phyloP scores from a whole-genome alignment of 192 early-diverging fungal genomes.

The Podila verticillata region DNA sequence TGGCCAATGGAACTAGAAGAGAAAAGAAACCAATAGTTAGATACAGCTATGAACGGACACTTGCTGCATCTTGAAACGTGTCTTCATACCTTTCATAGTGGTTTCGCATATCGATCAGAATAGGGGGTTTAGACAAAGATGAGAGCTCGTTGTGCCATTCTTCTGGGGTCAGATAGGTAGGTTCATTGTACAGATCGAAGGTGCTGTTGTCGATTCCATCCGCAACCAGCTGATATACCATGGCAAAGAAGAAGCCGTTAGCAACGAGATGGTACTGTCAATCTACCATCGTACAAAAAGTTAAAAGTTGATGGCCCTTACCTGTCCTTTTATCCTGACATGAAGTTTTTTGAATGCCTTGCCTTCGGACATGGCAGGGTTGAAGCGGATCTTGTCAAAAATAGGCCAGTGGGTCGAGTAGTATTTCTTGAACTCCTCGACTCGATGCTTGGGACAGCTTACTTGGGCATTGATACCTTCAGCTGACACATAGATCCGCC shows the following conservation, averaged over 20 bases:
- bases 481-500: conserved; percentile 76
- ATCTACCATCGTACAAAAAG: neutral
- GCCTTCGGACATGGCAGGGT: conserved; percentile 71
- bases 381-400: conserved; percentile 64
- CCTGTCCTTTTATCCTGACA: conserved; percentile 72
- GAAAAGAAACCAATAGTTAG: neutral
- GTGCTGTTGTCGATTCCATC: conserved; percentile 61
- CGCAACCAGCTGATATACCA: conserved; percentile 59
- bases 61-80: neutral
- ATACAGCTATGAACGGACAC: neutral
- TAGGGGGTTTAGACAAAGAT: conserved; percentile 50
- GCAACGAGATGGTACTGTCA: neutral
- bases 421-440: conserved; percentile 62
- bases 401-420: conserved; percentile 47
- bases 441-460: conserved; percentile 65
- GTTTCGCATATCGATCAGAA: conserved; percentile 84
- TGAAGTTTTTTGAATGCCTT: conserved; percentile 72
- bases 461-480: conserved; percentile 89
- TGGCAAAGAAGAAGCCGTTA: neutral
- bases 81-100: conserved; percentile 70
- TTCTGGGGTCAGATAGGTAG: conserved; percentile 71
- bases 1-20: conserved; percentile 68
- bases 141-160: conserved; percentile 73
- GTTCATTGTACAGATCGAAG: conserved; percentile 68
- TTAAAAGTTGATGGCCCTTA: conserved; percentile 6